Percentiles rank a stretch among this genome's conserved stretches.
Conservation (phyloP, 495 filamentous ascomycete species). For the Neurospora tetrasperma region DNA sequence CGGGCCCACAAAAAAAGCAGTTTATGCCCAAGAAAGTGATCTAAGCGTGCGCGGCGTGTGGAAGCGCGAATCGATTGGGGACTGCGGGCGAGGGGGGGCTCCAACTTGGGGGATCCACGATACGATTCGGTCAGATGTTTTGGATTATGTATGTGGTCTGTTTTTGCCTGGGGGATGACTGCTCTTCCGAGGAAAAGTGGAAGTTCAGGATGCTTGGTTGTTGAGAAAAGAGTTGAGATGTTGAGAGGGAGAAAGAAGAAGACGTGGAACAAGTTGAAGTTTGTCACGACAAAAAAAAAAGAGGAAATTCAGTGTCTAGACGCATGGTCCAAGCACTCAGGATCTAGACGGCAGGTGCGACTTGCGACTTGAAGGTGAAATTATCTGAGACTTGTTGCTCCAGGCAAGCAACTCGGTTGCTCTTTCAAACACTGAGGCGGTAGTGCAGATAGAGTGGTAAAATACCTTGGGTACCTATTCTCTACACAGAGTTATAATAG, state of each 20-base stretch:
- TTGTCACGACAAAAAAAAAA: neutral
- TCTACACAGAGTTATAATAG: neutral
- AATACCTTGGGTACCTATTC: neutral
- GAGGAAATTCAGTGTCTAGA: neutral
- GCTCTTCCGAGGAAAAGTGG: constrained; percentile 12
- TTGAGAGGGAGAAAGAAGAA: neutral
- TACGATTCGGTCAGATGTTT: constrained; percentile 1
- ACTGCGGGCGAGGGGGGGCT: neutral
- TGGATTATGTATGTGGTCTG: neutral
- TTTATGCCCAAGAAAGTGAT: neutral
- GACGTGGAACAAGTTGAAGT: neutral
- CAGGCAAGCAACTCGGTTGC: neutral
- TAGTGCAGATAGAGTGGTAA: neutral
- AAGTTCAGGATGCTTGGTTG: neutral
- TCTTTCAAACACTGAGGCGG: neutral
- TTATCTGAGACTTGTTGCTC: neutral
- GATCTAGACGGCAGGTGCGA: neutral
- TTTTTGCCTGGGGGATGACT: constrained; percentile 3
- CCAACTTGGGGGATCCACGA: constrained; percentile 3
- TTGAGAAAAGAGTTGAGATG: neutral
- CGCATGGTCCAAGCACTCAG: neutral
- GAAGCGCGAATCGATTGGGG: constrained; percentile 1
- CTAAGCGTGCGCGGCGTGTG: neutral
- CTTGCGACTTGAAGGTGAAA: neutral
- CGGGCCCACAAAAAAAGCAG: neutral